These are phyloP conservation scores for Teunomyces lycoperdinae DNA, from an alignment of 805 yeast genomes.

Conservation along the genomic window DNA sequence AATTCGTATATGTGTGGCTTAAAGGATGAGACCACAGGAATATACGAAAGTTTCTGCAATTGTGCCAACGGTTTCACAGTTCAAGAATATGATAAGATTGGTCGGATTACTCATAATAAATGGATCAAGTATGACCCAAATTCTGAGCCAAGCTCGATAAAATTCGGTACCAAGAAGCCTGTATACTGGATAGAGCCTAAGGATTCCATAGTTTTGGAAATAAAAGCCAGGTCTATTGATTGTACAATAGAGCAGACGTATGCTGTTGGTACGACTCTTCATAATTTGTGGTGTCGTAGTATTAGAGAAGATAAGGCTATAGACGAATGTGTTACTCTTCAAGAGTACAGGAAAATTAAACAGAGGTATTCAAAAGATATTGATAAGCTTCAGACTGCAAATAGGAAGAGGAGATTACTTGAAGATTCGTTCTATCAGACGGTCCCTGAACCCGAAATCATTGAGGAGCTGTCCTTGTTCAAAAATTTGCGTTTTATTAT, in stretches of 20 bases:
- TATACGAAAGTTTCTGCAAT: constrained; percentile 66
- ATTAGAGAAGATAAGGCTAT: constrained; percentile 69
- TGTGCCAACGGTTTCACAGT: constrained; percentile 82
- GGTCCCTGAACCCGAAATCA: constrained; percentile 7
- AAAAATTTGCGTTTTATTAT: constrained; percentile 46
- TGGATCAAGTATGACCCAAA: constrained; percentile 50
- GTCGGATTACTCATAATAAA: constrained; percentile 51
- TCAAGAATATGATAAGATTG: constrained; percentile 59
- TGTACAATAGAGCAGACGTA: constrained; percentile 44
- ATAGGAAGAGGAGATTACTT: constrained; percentile 18
- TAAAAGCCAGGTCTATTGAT: constrained; percentile 75
- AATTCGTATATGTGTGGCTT: constrained; percentile 74
- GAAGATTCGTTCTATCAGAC: constrained; percentile 15
- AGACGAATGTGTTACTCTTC: constrained; percentile 51
- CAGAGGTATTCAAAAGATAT: constrained; percentile 20
- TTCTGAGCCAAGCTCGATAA: constrained; percentile 42
- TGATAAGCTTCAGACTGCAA: constrained; percentile 27
- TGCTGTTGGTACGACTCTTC: constrained; percentile 65
- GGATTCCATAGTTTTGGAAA: constrained; percentile 75
- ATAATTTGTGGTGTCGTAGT: constrained; percentile 69
- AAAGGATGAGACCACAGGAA: constrained; percentile 38
- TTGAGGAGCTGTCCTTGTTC: constrained; percentile 37
- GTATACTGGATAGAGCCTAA: constrained; percentile 77
- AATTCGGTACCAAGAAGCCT: constrained; percentile 63
- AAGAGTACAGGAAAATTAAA: constrained; percentile 48